These are phyloP conservation scores for Maudiozyma turicensis DNA, from an alignment of 805 yeast species.

Conservation along the genomic window DNA sequence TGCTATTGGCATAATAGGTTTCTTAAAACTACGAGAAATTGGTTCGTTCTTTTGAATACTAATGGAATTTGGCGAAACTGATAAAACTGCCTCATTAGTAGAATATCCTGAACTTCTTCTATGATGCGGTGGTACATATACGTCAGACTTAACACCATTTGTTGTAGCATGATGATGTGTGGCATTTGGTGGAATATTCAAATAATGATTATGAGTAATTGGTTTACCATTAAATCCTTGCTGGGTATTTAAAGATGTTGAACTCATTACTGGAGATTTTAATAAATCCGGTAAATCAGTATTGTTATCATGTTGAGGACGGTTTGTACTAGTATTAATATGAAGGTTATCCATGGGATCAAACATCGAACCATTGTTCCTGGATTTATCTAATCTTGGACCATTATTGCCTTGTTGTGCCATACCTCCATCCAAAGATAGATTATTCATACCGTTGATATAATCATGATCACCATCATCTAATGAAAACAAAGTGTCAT, in stretches of 20 bases:
- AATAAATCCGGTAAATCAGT: conserved; percentile 25
- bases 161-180: not conserved
- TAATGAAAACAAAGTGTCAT: conserved; percentile 27
- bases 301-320: not conserved
- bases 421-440: conserved; percentile 10
- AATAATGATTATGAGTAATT: not conserved
- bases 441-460: conserved; percentile 18
- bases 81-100: conserved; percentile 17
- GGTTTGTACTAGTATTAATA: not conserved
- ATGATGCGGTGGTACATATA: conserved; percentile 47
- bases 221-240: not conserved
- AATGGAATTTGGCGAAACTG: conserved; percentile 16
- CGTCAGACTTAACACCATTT: conserved; percentile 18
- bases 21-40: not conserved
- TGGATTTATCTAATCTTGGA: not conserved
- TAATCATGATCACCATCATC: conserved; percentile 29
- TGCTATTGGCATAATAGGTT: conserved; percentile 11
- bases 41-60: conserved; percentile 2
- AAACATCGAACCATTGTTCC: too few species aligned
- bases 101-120: conserved; percentile 29
- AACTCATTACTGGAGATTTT: conserved; percentile 17
- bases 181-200: not conserved
- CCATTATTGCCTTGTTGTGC: conserved; percentile 1
- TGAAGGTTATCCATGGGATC: not conserved
- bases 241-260: not conserved